Base-by-base conservation (phyloP, 139 green algal genomes). In the Microglena sp. region DNA sequence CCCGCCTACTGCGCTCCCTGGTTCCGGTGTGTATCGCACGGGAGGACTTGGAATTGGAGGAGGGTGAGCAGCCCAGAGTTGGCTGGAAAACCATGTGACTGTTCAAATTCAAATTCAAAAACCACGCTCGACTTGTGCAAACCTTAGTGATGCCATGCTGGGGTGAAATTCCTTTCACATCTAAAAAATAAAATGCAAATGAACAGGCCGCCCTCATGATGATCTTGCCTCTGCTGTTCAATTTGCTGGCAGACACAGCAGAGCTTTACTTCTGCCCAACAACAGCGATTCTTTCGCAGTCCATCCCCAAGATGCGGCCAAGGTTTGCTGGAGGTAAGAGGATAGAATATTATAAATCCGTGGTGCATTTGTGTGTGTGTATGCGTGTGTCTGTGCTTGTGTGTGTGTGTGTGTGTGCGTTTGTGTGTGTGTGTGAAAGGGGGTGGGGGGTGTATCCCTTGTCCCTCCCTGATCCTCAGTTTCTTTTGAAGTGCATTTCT, bases 211-310 rank as follows among this genome's bases (percentile, higher is more conserved):
- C 64, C 0, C 71, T 86, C 29, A 58, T 84, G 33, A 44, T 69
- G 1, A 45, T 89, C 28, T 71, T 95, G 18, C 70, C 74, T 3
- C 44, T 84, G 55, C 57, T 78, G 5, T 96, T 96, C 71, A 79
- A 68, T 8, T 61, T 90, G 8, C 82, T 96, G 61, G 84, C 78
- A 3, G 82, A 85, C 57, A 90, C 89, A 2, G 85, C 90, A 24
- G 88, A 95, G 64, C 68, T 89, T 26, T 95, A 90, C 71, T 93
- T 96, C 69, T 82, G 73, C 0, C 83, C 83, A 55, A 89, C 87
- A 44, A 82, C 95, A 58, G 83, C 86, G 1, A 79, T 91, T 66
- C 74, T 93, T 30, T 82, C 75, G 5, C 82, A 90, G 67, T 67
- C 73, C 55, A 87, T 94, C 29, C 73, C 90, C 29, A 87, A 88